phyloP scores from a whole-genome alignment of 2,329 filamentous ascomycete genomes.

The Colletotrichum sp. region DNA sequence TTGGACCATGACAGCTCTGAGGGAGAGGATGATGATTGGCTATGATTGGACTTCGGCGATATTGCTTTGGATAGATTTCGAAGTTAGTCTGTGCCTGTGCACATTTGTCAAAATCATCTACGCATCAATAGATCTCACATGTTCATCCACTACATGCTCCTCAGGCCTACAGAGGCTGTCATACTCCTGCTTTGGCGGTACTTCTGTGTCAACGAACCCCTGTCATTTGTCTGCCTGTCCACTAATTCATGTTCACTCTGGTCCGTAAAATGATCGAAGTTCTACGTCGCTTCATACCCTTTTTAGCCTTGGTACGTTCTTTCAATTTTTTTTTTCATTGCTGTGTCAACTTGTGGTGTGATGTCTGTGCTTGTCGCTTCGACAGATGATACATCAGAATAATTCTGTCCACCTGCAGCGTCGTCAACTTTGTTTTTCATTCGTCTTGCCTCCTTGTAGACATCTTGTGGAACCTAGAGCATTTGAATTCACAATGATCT shows the following conservation, averaged over 20 bases:
- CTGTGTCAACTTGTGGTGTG: neutral
- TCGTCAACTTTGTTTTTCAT: neutral
- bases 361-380: neutral
- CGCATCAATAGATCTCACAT: too few species aligned
- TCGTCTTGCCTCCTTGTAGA: neutral
- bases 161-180: too few species aligned
- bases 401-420: neutral
- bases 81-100: too few species aligned
- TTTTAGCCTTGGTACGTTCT: neutral
- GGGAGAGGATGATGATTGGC: neutral
- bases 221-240: too few species aligned
- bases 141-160: too few species aligned
- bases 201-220: too few species aligned
- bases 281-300: too few species aligned
- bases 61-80: accelerated
- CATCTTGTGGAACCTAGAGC: neutral
- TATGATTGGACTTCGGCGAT: neutral
- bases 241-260: too few species aligned
- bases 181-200: too few species aligned
- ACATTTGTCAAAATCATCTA: too few species aligned
- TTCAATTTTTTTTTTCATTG: neutral
- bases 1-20: neutral
- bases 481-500: neutral
- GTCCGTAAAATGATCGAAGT: too few species aligned
- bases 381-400: accelerated